Conservation (phyloP, 129 eudicot genomes). For the Deinandra increscens region DNA sequence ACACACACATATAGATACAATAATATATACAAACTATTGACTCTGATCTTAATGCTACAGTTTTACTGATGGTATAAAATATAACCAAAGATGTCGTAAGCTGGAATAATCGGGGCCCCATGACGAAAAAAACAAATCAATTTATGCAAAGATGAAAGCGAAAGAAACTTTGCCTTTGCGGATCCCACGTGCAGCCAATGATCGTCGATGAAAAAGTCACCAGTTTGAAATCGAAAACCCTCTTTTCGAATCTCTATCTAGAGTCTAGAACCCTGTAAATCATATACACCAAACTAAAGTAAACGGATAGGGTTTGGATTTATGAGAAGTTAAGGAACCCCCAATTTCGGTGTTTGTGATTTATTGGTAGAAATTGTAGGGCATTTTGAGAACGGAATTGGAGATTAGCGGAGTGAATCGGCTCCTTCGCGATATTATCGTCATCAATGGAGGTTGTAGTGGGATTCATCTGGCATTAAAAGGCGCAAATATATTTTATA, state of each 20-base stretch:
- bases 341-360: not conserved
- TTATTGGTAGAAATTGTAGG: constrained; percentile 1
- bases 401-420: constrained; percentile 9
- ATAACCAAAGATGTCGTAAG: constrained; percentile 22
- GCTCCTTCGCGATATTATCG: not conserved
- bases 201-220: constrained; percentile 35
- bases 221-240: constrained; percentile 11
- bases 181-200: constrained; percentile 52
- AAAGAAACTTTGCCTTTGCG: constrained; percentile 37
- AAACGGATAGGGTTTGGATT: constrained; percentile 22
- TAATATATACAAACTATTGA: constrained; percentile 27
- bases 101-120: constrained; percentile 23
- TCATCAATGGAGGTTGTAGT: constrained; percentile 1
- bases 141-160: constrained; percentile 20
- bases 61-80: constrained; percentile 22
- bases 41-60: constrained; percentile 24
- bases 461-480: not conserved
- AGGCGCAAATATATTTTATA: too few species aligned
- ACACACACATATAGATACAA: constrained; percentile 8
- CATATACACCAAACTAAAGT: not conserved
- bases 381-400: constrained; percentile 7
- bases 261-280: constrained; percentile 6
- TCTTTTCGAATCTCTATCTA: not conserved
- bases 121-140: not conserved
- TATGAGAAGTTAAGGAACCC: not conserved